A percentile compares a stretch with the other conserved stretches of the same genome.
These are phyloP conservation scores for Candida pseudoglaebosa DNA, from an alignment of 805 yeast genomes.

Conservation along the genomic window DNA sequence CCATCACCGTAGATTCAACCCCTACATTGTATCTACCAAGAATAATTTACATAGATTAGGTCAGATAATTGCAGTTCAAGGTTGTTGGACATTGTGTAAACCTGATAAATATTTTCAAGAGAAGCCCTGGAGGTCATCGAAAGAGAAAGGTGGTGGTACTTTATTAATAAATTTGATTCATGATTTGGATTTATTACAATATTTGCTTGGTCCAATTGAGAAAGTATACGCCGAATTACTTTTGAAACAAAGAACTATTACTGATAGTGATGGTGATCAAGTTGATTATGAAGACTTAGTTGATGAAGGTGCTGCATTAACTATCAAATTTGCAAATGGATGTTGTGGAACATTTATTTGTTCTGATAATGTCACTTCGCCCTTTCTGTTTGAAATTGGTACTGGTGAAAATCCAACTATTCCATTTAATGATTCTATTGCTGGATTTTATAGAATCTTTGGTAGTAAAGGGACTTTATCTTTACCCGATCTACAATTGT, in stretches of 20 bases:
- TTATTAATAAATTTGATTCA: constrained; percentile 39
- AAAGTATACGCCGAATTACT: constrained; percentile 37
- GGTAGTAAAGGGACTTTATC: constrained; percentile 38
- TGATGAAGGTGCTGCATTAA: constrained; percentile 41
- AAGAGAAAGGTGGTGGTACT: constrained; percentile 35
- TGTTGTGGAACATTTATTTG: constrained; percentile 40
- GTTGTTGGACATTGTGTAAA: constrained; percentile 38
- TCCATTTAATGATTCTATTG: constrained; percentile 25
- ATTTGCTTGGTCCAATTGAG: constrained; percentile 36
- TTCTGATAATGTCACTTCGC: constrained; percentile 38
- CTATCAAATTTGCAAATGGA: constrained; percentile 34
- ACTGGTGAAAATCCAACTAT: constrained; percentile 43
- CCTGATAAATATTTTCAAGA: constrained; percentile 30
- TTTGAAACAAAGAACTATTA: constrained; percentile 24
- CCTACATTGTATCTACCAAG: constrained; percentile 37
- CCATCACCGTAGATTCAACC: constrained; percentile 42
- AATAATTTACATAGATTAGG: constrained; percentile 29
- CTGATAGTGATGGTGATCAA: constrained; percentile 11
- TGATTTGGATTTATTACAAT: constrained; percentile 39
- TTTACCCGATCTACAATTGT: constrained; percentile 37
- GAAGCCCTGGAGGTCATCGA: constrained; percentile 37
- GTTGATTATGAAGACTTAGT: constrained; percentile 16
- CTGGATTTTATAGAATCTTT: constrained; percentile 37
- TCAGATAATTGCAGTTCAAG: constrained; percentile 33
- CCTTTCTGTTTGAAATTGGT: constrained; percentile 38